These are phyloP conservation scores for Fraxinus anomala DNA, from an alignment of 257 asterid species.

Conservation along the genomic window DNA sequence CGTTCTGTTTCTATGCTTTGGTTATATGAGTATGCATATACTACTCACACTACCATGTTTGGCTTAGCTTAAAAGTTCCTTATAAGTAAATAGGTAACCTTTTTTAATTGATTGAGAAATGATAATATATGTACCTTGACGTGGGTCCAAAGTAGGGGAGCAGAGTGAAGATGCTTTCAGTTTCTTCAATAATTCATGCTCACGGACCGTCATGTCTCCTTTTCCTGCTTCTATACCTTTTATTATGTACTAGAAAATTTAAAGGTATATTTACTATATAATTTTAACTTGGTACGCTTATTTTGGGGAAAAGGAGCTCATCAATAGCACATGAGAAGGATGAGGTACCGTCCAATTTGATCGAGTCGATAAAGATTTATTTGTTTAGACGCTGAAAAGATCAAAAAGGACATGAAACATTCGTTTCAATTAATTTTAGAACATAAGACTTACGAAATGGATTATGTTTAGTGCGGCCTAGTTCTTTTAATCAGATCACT, in stretches of 20 bases:
- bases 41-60: background rate
- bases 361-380: too few relatives aligned
- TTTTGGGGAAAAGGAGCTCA: background rate
- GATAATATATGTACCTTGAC: background rate
- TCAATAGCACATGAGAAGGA: too few relatives aligned
- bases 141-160: background rate
- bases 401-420: too few relatives aligned
- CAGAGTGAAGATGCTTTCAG: background rate
- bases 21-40: background rate
- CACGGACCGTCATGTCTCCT: slow-evolving; percentile 28
- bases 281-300: background rate
- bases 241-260: background rate
- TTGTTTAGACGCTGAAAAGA: too few relatives aligned
- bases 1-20: background rate
- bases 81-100: background rate
- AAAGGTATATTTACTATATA: background rate
- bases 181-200: background rate
- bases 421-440: too few relatives aligned
- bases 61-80: background rate
- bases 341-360: too few relatives aligned
- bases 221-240: background rate
- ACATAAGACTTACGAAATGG: too few relatives aligned
- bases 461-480: too few relatives aligned
- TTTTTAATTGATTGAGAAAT: background rate
- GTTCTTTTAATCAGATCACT: too few relatives aligned